Evolutionary conservation across 257 asterid genomes (phyloP).

Genomic region (Paulownia fortunei): DNA sequence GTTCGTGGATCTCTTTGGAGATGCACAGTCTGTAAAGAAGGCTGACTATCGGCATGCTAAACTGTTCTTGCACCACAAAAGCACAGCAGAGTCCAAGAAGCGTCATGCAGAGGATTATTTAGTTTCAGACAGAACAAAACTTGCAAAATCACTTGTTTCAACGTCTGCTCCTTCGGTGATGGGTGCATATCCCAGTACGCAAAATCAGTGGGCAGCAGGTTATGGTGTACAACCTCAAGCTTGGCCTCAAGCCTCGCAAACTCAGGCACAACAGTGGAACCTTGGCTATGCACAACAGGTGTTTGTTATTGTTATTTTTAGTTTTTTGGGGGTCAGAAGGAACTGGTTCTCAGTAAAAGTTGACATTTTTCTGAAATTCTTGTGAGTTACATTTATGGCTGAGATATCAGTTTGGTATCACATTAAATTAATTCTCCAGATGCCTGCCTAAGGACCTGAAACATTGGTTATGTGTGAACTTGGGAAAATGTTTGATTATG

Average conservation of each 20-base stretch:
- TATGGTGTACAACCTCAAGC: conserved; percentile 83
- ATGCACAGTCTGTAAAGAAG: conserved; percentile 65
- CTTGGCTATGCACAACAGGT: conserved; percentile 93
- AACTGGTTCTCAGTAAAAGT: background rate
- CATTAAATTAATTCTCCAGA: background rate
- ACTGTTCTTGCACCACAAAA: conserved; percentile 77
- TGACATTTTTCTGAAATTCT: background rate
- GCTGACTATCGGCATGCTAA: conserved; percentile 88
- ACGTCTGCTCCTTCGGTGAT: conserved; percentile 64
- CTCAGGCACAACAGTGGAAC: conserved; percentile 86
- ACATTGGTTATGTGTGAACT: background rate
- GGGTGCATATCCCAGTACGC: conserved; percentile 77
- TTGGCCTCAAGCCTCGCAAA: conserved; percentile 87
- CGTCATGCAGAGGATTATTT: conserved; percentile 90
- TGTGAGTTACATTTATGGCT: background rate
- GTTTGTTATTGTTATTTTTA: background rate
- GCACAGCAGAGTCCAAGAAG: conserved; percentile 82
- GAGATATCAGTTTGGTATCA: background rate
- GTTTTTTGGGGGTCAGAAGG: background rate
- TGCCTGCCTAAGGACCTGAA: background rate
- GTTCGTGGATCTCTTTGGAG: conserved; percentile 98
- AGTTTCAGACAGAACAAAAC: conserved; percentile 75
- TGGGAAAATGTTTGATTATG: background rate
- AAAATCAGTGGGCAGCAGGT: conserved; percentile 86
- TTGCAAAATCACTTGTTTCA: conserved; percentile 62